Evolutionary conservation across 2,329 filamentous ascomycete genomes (phyloP), one percentile per base, ranked within the genome.

Genomic region (Phialophora chinensis): DNA sequence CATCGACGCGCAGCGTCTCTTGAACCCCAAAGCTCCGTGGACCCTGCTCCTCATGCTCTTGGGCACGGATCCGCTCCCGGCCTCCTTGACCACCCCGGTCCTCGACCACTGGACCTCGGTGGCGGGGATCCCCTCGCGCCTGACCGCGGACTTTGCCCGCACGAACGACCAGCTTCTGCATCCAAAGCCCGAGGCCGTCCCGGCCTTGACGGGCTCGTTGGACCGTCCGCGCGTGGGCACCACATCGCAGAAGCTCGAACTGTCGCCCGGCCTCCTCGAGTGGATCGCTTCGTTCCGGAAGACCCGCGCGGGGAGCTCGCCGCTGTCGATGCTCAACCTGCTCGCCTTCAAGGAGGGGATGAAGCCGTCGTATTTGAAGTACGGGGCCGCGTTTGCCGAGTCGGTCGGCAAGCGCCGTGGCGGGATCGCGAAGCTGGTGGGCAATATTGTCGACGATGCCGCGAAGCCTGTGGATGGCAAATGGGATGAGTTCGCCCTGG

Each of bases 401-500:
- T 60, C 76, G 14, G 83, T 87, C 49, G 87, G 87, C 0, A 75
- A 77, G 0, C 77, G 78, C 67, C 79, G 85, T 27, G 87, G 87
- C 4, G 87, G 86, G 0, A 78, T 79, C 65, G 87, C 87, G 1
- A 89, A 89, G 77, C 79, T 89, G 5, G 86, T 89, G 0, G 87
- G 87, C 0, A 86, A 82, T 63, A 84, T 88, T 0, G 20, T 31
- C 4, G 60, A 71, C 38, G 71, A 73, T 2, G 57, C 67, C 3
- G 50, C 62, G 20, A 63, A 54, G 17, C 52, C 33, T n/a, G 38
- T 63, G 11, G 69, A 77, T 63, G 77, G 75, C 12, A 77, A 77
- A 60, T 90, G 87, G 87, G 85, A 89, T 74, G 87, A 90, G 76
- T 81, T 90, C 67, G 87, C 87, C 0, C 79, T 89, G 52, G 87